Evolutionary conservation across 768 basidiomycete genomes (phyloP), one percentile per base, ranked within the genome.

Genomic region (Xanthoconium stramineum): DNA sequence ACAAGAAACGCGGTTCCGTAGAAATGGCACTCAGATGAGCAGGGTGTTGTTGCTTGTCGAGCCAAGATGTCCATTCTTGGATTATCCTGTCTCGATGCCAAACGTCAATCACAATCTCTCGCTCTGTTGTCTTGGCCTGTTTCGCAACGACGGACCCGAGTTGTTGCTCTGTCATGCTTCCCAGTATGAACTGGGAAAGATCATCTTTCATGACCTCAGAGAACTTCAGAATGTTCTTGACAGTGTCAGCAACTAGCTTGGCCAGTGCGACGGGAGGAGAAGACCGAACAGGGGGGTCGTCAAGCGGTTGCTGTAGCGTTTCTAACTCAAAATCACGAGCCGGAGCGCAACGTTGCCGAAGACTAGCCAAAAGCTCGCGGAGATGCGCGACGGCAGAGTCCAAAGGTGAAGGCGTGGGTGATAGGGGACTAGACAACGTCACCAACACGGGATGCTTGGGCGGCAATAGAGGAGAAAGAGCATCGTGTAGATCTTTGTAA

Each of bases 391-490:
- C 61, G 17, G 80, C 75, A 19, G 85, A 84, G 44, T 79, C 76
- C 15, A 90, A 74, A 0, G 87, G 88, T 1, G 85, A 83, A 1
- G 85, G 81, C 0, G 88, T 87, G 0, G 89, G 89, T 2, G 86
- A 76, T 12, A 85, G 71, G 0, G 84, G 88, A 2, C 80, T 75
- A 7, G 83, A 79, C 20, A 90, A 73, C 0, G 76, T 75, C 28
- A 72, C 60, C 4, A 90, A 62, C 30, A 86, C 68, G 4, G 72
- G 72, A 61, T 88, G 83, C 0, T 68, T 64, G 1, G 75, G 69
- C 0, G 88, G 87, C 19, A 90, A 78, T n/a, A 89, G 78, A 5
- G 84, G 78, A 0, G 70, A 64, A 8, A 89, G 70, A 0, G 77
- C 72, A 42, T 76, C 75, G 30, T 72, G 72, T 10, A 88, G 66